phyloP scores from a whole-genome alignment of 495 filamentous ascomycete species.

The Hyaloscypha variabilis region DNA sequence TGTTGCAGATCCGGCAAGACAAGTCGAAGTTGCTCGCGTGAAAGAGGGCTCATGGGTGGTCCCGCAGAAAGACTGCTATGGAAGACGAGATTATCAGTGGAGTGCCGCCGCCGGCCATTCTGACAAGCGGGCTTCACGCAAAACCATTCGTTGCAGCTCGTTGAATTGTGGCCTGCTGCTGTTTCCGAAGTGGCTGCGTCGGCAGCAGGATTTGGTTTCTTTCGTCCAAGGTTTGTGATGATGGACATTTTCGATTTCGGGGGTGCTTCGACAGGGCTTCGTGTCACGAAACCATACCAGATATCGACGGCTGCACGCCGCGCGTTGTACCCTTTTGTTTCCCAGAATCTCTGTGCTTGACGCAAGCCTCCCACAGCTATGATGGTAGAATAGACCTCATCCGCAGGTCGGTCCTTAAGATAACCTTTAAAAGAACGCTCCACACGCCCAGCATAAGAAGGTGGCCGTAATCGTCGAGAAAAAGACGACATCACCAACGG shows the following conservation, averaged over 20 bases:
- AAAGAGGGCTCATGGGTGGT: constrained; percentile 53
- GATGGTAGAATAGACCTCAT: constrained; percentile 57
- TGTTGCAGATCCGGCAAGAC: constrained; percentile 51
- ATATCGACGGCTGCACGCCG: constrained; percentile 52
- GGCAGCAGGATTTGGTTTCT: constrained; percentile 39
- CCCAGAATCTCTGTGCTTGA: constrained; percentile 58
- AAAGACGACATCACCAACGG: constrained; percentile 59
- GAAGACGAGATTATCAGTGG: constrained; percentile 45
- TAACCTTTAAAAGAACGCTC: constrained; percentile 60
- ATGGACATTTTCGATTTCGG: constrained; percentile 47
- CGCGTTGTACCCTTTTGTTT: constrained; percentile 59
- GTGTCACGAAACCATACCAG: constrained; percentile 52
- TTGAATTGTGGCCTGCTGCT: constrained; percentile 20
- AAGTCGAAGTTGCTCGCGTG: constrained; percentile 46
- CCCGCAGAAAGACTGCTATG: constrained; percentile 53
- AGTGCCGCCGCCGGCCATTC: constrained; percentile 31
- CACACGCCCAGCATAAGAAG: constrained; percentile 56
- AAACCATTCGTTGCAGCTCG: constrained; percentile 34
- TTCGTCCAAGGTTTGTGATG: constrained; percentile 50
- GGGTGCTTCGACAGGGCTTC: constrained; percentile 41
- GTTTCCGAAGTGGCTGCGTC: constrained; percentile 14
- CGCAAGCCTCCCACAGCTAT: constrained; percentile 56
- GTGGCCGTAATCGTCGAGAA: constrained; percentile 54
- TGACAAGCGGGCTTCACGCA: constrained; percentile 35
- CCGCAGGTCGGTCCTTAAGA: constrained; percentile 53